phyloP scores from a whole-genome alignment of 2,329 filamentous ascomycete species.

The Phialemonium atrogriseum region DNA sequence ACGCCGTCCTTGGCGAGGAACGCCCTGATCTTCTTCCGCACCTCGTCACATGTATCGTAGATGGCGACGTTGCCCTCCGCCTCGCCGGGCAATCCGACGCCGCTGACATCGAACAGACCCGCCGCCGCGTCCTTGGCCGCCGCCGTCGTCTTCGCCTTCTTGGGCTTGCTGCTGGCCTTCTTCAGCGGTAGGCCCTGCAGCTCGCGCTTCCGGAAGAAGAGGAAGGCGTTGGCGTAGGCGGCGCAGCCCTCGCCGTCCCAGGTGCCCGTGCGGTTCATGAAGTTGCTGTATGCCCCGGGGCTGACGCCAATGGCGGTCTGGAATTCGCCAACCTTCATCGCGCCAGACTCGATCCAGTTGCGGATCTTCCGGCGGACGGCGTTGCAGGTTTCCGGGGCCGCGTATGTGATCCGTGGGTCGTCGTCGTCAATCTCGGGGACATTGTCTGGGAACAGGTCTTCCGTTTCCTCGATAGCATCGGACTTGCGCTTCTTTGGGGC shows the following conservation, averaged over 20 bases:
- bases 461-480: conserved; percentile 1
- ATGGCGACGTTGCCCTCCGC: conserved; percentile 47
- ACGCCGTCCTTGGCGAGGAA: conserved; percentile 4
- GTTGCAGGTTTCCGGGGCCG: conserved; percentile 6
- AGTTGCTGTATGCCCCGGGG: conserved; percentile 28
- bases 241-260: conserved; percentile 24
- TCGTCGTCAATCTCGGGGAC: conserved; percentile 2
- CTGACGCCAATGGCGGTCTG: conserved; percentile 35
- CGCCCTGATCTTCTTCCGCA: conserved; percentile 5
- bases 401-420: conserved; percentile 3
- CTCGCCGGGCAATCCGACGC: not conserved
- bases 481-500: conserved; percentile 5
- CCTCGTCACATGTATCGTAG: conserved; percentile 59
- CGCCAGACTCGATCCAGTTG: conserved; percentile 40
- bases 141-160: too few species aligned
- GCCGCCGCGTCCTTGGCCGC: not conserved
- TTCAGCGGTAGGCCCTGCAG: conserved; percentile 33
- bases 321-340: conserved; percentile 41
- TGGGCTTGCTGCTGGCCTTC: conserved; percentile 2
- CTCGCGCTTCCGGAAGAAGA: conserved; percentile 43
- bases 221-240: conserved; percentile 25
- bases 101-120: not conserved
- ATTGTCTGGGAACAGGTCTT: conserved; percentile 4
- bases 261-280: conserved; percentile 39
- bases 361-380: conserved; percentile 16